These are phyloP conservation scores for Salix purpurea DNA, from an alignment of 345 rosid genomes.

Conservation along the genomic window DNA sequence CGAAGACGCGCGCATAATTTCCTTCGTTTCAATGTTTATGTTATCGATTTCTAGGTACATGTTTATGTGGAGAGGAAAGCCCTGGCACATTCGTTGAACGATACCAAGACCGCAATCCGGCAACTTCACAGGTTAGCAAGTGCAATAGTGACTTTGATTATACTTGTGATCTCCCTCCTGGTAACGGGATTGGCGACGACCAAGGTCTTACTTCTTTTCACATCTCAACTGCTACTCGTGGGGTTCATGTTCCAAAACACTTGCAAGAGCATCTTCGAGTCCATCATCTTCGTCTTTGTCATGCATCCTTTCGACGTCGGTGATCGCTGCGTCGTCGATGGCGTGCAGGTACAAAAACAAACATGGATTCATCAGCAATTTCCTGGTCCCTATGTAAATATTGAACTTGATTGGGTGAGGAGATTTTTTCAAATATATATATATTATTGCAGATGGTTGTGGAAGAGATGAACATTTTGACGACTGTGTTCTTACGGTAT, in stretches of 20 bases:
- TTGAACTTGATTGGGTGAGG: background rate
- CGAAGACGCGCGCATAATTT: too few relatives aligned
- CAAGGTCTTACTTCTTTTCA: constrained; percentile 52
- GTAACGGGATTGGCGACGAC: constrained; percentile 60
- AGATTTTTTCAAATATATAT: background rate
- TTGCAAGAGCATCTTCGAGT: constrained; percentile 73
- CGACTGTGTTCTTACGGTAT: constrained; percentile 65
- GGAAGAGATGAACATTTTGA: constrained; percentile 86
- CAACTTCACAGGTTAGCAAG: constrained; percentile 76
- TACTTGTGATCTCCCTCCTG: constrained; percentile 48
- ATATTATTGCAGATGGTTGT: constrained; percentile 58
- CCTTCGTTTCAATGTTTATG: background rate
- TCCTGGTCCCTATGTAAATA: background rate
- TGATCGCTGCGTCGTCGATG: constrained; percentile 74
- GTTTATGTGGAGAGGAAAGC: constrained; percentile 70
- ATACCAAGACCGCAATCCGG: constrained; percentile 70
- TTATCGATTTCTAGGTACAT: constrained; percentile 36
- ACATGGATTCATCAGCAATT: background rate
- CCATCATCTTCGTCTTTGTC: constrained; percentile 75
- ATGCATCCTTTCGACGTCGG: constrained; percentile 88
- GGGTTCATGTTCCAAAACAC: constrained; percentile 81
- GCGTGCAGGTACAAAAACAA: constrained; percentile 47
- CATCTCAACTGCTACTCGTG: constrained; percentile 58
- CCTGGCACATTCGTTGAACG: constrained; percentile 65
- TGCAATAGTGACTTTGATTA: constrained; percentile 46